Conservation (phyloP, 2,329 filamentous ascomycete genomes). For the Arachnomyces sp. region DNA sequence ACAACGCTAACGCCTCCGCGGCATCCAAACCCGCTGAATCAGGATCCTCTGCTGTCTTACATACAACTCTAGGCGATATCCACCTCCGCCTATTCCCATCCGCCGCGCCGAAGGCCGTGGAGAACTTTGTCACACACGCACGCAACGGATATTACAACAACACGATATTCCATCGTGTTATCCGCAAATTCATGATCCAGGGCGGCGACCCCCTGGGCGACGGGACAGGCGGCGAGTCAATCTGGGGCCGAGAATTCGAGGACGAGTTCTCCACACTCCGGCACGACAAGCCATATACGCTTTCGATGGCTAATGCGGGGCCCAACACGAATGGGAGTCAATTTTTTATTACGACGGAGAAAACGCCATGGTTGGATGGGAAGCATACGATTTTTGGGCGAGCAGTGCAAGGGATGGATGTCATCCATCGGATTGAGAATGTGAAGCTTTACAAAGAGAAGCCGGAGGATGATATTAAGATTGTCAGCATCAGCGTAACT, state of each 20-base stretch:
- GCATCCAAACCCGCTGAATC: conserved; percentile 60
- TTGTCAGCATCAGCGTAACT: conserved; percentile 64
- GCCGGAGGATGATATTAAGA: conserved; percentile 95
- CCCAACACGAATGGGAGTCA: conserved; percentile 93
- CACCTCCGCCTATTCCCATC: conserved; percentile 88
- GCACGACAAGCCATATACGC: conserved; percentile 92
- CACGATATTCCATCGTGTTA: conserved; percentile 94
- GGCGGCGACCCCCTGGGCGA: conserved; percentile 79
- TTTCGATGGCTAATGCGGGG: conserved; percentile 97
- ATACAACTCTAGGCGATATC: conserved; percentile 92
- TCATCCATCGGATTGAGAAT: conserved; percentile 94
- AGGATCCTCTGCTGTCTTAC: conserved; percentile 73
- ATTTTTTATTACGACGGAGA: conserved; percentile 98
- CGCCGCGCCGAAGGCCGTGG: conserved; percentile 85
- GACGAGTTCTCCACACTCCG: conserved; percentile 88
- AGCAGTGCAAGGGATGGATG: conserved; percentile 82
- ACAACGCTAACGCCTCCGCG: conserved; percentile 42
- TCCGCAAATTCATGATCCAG: conserved; percentile 96
- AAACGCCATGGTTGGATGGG: conserved; percentile 90
- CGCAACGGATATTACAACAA: conserved; percentile 93
- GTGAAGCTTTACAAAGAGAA: conserved; percentile 80
- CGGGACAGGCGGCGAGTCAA: conserved; percentile 81
- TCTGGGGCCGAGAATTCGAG: conserved; percentile 86
- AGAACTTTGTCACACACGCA: conserved; percentile 93
- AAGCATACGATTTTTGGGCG: conserved; percentile 96